phyloP scores from a whole-genome alignment of 2,329 filamentous ascomycete species.

The Pseudocercospora crystallina region DNA sequence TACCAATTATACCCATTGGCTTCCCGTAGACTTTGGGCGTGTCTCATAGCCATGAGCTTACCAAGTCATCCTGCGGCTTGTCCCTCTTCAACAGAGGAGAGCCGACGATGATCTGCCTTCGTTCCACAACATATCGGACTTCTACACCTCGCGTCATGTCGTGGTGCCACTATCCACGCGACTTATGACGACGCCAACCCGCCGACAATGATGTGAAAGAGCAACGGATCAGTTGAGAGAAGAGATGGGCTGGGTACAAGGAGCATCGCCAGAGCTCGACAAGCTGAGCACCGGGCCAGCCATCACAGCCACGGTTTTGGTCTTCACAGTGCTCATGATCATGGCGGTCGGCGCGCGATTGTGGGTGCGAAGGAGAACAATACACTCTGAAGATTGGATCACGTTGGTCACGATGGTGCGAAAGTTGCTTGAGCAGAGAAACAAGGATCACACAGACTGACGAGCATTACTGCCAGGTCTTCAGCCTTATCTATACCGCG shows the following conservation, averaged over 20 bases:
- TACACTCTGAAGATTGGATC: constrained; percentile 20
- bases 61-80: too few relatives aligned
- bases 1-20: too few relatives aligned
- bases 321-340: constrained; percentile 15
- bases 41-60: too few relatives aligned
- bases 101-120: too few relatives aligned
- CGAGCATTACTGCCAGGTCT: constrained; percentile 2
- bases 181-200: too few relatives aligned
- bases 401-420: constrained; percentile 20
- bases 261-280: constrained; percentile 14
- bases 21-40: too few relatives aligned
- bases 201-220: too few relatives aligned
- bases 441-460: not conserved
- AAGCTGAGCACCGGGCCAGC: constrained; percentile 15
- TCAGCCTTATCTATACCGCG: constrained; percentile 17
- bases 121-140: too few relatives aligned
- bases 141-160: too few relatives aligned
- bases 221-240: not conserved
- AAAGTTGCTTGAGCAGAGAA: too few relatives aligned
- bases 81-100: too few relatives aligned
- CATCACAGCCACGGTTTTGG: constrained; percentile 11
- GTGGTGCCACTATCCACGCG: too few relatives aligned
- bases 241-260: constrained; percentile 18
- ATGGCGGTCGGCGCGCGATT: constrained; percentile 12
- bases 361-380: constrained; percentile 14